A percentile compares a stretch with the other conserved stretches of the same genome.
These are phyloP conservation scores for Inonotus hispidus DNA, from an alignment of 1,284 basidiomycete genomes.

Conservation along the genomic window DNA sequence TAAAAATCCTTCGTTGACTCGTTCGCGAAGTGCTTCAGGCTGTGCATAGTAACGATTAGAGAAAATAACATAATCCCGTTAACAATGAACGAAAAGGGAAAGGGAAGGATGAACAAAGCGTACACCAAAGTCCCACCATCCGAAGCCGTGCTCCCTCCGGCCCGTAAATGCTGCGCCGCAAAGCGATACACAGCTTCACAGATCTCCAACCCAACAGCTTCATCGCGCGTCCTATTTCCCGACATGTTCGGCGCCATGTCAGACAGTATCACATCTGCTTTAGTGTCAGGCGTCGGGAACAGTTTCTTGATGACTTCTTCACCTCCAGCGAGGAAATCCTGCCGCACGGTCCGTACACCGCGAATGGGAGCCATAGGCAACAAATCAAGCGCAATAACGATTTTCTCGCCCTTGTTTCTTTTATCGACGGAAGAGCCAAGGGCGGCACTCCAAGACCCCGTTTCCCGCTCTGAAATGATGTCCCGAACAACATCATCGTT, in stretches of 20 bases:
- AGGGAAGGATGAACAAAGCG: slow-evolving; percentile 27
- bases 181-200: slow-evolving; percentile 62
- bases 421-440: neutral
- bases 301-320: slow-evolving; percentile 45
- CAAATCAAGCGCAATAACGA: slow-evolving; percentile 71
- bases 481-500: slow-evolving; percentile 5
- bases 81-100: slow-evolving; percentile 7
- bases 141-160: slow-evolving; percentile 35
- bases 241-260: slow-evolving; percentile 75
- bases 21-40: slow-evolving; percentile 71
- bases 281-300: slow-evolving; percentile 33
- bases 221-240: slow-evolving; percentile 56
- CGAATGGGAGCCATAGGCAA: slow-evolving; percentile 61
- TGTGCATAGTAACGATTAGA: slow-evolving; percentile 25
- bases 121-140: slow-evolving; percentile 63
- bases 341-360: slow-evolving; percentile 64
- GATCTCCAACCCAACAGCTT: slow-evolving; percentile 55
- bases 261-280: slow-evolving; percentile 62
- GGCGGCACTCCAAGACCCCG: slow-evolving; percentile 18
- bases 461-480: slow-evolving; percentile 8
- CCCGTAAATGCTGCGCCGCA: slow-evolving; percentile 44
- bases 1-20: slow-evolving; percentile 55
- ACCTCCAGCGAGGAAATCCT: slow-evolving; percentile 65
- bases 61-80: neutral
- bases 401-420: slow-evolving; percentile 19